Base-by-base conservation (phyloP, 257 asterid genomes). In the Perilla frutescens region DNA sequence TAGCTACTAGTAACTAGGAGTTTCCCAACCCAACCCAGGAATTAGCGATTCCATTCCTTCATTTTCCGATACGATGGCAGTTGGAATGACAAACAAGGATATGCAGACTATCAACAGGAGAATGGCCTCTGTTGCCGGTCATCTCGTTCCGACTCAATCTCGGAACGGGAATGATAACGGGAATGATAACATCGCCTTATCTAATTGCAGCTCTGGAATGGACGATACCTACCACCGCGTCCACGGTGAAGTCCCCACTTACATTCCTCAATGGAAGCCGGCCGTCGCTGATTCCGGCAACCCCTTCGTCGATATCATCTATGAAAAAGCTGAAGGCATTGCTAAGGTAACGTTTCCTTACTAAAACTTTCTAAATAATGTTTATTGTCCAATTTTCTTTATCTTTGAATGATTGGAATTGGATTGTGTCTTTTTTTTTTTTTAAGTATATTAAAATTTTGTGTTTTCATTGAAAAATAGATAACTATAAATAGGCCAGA, bases 401-500 rank as follows among this genome's bases (percentile, higher is more conserved):
- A 54, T 54, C 32, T 3, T 7, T 7, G 36, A 55, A 3, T 3
- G 39, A 62, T n/a, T 62, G 14, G 4, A 15, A 8, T 44, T 26
- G 47, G 10, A 43, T 44, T 32, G 26, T 4, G 26, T 6, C 4
- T 57, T 51, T 4, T 4, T 57, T 51, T 4, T 4, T 0, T 31
- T 37, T 59, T 20, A 20, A 20, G 26, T 20, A 20, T 20, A 20
- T 20, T 20, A 20, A 20, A 20, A 4, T 47, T 26, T 53, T 3
- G 44, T 0, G 8, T 29, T 44, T 3, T 56, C 75, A 71, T 45
- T 55, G 60, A n/a, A 2, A 20, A 20, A 40, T 15, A 94, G 99
- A 90, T 94, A 32, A 91, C 99, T 20, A 94, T 94, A 57, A 94
- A 91, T 80, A 77, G 99, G 82, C 98, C 98, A 45, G 98, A 91